A percentile compares a stretch with the other conserved stretches of the same genome.
These are phyloP conservation scores for Monilinia laxa DNA, from an alignment of 2,329 filamentous ascomycete species.

Conservation along the genomic window DNA sequence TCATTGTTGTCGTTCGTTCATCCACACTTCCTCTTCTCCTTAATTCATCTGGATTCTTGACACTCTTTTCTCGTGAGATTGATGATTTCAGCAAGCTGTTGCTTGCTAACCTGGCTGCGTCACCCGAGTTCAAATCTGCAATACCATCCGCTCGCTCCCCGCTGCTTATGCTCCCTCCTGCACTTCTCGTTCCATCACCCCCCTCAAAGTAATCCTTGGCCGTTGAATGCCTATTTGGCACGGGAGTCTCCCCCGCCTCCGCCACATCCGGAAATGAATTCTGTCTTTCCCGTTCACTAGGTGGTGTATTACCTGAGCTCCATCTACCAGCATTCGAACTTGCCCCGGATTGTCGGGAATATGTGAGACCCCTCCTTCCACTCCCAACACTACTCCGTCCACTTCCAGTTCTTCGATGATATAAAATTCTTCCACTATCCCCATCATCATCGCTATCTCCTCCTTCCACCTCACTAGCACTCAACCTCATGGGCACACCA, in stretches of 20 bases:
- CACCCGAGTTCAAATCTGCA: constrained; percentile 49
- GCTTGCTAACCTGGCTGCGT: constrained; percentile 52
- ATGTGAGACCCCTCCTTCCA: constrained; percentile 43
- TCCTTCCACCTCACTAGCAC: constrained; percentile 92
- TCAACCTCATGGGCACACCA: constrained; percentile 86
- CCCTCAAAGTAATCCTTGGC: constrained; percentile 35
- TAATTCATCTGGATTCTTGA: constrained; percentile 69
- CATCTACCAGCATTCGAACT: constrained; percentile 42
- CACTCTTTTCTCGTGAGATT: constrained; percentile 62
- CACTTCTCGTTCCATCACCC: constrained; percentile 35
- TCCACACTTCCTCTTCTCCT: constrained; percentile 78
- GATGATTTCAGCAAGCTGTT: constrained; percentile 59
- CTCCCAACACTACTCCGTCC: constrained; percentile 61
- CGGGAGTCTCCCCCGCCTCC: constrained; percentile 36
- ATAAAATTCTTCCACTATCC: constrained; percentile 44
- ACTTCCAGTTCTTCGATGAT: constrained; percentile 71
- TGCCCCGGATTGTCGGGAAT: constrained; percentile 43
- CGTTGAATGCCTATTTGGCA: constrained; percentile 26
- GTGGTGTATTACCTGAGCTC: constrained; percentile 47
- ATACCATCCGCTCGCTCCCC: constrained; percentile 60
- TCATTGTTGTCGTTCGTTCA: constrained; percentile 73
- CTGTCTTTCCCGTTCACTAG: constrained; percentile 38
- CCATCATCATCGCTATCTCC: constrained; percentile 80
- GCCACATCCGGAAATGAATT: constrained; percentile 34
- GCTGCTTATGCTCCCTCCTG: constrained; percentile 38